A percentile compares a stretch with the other conserved stretches of the same genome.
These are phyloP conservation scores for Podaxis carcinomalis DNA, from an alignment of 768 basidiomycete species.

Conservation along the genomic window DNA sequence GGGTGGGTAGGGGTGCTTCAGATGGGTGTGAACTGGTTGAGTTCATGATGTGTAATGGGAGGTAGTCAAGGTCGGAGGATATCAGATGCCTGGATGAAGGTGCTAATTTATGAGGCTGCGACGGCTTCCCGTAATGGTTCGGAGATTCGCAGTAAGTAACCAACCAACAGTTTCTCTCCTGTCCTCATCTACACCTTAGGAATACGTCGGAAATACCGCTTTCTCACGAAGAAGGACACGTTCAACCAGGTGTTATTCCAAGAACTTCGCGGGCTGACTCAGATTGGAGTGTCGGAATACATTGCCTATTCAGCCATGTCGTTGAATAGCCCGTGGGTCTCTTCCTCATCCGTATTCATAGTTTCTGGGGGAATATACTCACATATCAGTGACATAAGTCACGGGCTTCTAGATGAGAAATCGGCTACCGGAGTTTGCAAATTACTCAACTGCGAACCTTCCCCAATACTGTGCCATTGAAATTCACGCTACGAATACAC, in stretches of 20 bases:
- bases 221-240: background rate
- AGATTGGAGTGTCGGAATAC: too few species aligned
- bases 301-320: too few species aligned
- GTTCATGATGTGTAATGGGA: background rate
- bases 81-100: background rate
- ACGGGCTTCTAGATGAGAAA: background rate
- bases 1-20: slow-evolving; percentile 26
- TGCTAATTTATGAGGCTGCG: background rate
- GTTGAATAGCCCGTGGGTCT: too few species aligned
- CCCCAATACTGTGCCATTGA: background rate
- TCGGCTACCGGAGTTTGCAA: background rate
- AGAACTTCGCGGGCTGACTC: background rate
- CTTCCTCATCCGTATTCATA: too few species aligned
- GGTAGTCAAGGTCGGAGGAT: background rate
- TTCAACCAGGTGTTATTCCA: background rate
- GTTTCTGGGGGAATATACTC: too few species aligned
- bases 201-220: background rate
- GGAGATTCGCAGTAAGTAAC: background rate
- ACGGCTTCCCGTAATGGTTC: background rate
- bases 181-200: background rate
- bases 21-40: slow-evolving; percentile 11
- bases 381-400: too few species aligned
- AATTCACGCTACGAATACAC: background rate
- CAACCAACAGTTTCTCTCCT: background rate
- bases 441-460: background rate